Percentiles rank a stretch among this genome's conserved stretches.
phyloP scores from a whole-genome alignment of 2,329 filamentous ascomycete genomes.

The Chrysosporium queenslandicum region DNA sequence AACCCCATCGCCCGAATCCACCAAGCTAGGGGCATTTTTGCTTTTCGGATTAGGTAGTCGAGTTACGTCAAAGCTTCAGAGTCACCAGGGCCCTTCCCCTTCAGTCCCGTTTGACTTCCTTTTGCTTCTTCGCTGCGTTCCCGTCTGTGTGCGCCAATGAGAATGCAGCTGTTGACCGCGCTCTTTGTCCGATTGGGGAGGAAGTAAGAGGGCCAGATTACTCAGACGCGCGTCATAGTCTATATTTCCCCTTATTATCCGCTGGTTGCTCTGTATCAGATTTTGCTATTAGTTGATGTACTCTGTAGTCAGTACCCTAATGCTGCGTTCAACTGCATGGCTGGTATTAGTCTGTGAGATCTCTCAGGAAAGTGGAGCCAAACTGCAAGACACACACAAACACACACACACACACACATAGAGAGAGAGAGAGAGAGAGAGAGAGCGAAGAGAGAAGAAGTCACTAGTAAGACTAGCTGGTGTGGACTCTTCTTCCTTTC shows the following conservation, averaged over 20 bases:
- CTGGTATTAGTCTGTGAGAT: no score
- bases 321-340: no score
- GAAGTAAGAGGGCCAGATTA: not conserved
- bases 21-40: not conserved
- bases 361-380: no score
- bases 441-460: not conserved
- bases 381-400: no score
- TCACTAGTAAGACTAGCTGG: no score
- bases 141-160: not conserved
- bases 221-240: conserved; percentile 6
- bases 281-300: no score
- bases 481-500: not conserved
- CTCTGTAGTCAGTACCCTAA: no score
- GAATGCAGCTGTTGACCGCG: not conserved
- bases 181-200: not conserved
- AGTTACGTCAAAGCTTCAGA: conserved; percentile 1
- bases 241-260: not conserved
- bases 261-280: not conserved
- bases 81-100: not conserved
- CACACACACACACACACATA: no score
- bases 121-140: not conserved
- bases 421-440: no score
- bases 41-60: not conserved
- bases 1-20: no score
- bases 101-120: not conserved